Evolutionary conservation across 306 rosid genomes (phyloP).

Genomic region (Castanea crenata): DNA sequence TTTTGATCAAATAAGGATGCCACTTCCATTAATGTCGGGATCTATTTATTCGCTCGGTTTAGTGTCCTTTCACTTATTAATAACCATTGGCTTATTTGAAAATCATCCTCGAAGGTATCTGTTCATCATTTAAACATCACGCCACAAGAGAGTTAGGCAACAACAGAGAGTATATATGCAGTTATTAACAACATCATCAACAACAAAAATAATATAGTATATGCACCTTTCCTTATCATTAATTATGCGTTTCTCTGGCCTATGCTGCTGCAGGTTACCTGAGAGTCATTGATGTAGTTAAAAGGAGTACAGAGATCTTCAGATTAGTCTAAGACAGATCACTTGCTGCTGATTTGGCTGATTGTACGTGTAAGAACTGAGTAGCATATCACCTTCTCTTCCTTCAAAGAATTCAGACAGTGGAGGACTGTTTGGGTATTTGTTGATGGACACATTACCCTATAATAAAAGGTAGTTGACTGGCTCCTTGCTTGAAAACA

Average conservation of each 20-base stretch:
- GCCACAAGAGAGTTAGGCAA: background rate
- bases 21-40: background rate
- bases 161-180: background rate
- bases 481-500: background rate
- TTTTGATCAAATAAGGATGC: background rate
- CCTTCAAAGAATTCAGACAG: background rate
- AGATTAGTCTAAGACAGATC: background rate
- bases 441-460: background rate
- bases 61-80: background rate
- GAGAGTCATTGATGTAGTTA: conserved; percentile 72
- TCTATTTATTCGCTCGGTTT: background rate
- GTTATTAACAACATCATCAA: background rate
- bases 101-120: background rate
- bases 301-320: conserved; percentile 14
- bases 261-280: conserved; percentile 61
- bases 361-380: background rate
- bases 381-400: conserved; percentile 11
- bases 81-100: background rate
- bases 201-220: background rate
- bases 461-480: background rate
- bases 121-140: background rate
- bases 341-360: background rate
- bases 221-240: background rate
- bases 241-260: conserved; percentile 16
- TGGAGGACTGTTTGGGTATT: background rate